phyloP scores from a whole-genome alignment of 495 filamentous ascomycete species.

The Talaromyces ruber region DNA sequence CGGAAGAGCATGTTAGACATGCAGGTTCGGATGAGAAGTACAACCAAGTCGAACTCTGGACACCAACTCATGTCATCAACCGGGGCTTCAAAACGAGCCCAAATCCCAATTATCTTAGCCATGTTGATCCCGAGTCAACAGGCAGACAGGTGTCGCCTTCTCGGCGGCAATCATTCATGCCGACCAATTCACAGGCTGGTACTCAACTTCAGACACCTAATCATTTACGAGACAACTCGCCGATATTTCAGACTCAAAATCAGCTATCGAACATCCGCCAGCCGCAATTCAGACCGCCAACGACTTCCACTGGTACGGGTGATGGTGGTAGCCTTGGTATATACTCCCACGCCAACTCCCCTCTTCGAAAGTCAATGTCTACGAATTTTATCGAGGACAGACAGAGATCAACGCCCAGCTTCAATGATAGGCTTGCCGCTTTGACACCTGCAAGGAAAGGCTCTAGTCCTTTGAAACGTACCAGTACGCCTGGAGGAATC shows the following conservation, averaged over 20 bases:
- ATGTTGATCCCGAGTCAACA: constrained; percentile 62
- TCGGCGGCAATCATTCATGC: constrained; percentile 12
- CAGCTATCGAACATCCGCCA: constrained; percentile 44
- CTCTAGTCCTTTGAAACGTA: constrained; percentile 26
- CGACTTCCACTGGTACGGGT: constrained; percentile 30
- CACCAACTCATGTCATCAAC: constrained; percentile 68
- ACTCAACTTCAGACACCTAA: constrained; percentile 32
- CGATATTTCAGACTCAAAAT: constrained; percentile 33
- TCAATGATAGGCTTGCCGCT: constrained; percentile 26
- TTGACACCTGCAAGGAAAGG: constrained; percentile 15
- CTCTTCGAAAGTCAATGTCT: constrained; percentile 57
- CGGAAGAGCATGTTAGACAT: constrained; percentile 27
- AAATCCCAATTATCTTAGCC: constrained; percentile 77
- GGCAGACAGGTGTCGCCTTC: constrained; percentile 6
- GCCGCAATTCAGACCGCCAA: constrained; percentile 41
- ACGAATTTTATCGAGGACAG: constrained; percentile 31
- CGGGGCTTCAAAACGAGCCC: constrained; percentile 78
- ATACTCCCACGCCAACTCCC: constrained; percentile 72
- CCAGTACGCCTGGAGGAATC: constrained; percentile 26
- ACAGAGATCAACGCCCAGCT: constrained; percentile 26
- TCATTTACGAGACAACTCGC: constrained; percentile 44
- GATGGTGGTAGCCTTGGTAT: constrained; percentile 77
- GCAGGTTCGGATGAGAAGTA: constrained; percentile 35
- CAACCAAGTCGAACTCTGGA: constrained; percentile 59
- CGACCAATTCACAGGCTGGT: constrained; percentile 19